phyloP scores from a whole-genome alignment of 306 rosid species.

The Alnus glutinosa region DNA sequence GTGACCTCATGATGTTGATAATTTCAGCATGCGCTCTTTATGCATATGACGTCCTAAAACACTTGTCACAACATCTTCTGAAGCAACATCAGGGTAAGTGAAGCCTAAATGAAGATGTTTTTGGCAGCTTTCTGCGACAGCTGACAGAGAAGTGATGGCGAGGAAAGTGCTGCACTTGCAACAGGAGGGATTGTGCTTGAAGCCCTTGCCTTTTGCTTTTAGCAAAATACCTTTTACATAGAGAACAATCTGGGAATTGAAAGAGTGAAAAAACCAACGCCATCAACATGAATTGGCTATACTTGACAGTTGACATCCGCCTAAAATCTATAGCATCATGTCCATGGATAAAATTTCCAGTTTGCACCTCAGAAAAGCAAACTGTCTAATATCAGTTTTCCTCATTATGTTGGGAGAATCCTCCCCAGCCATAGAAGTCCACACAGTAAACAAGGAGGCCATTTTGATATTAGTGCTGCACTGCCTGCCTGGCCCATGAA shows the following conservation, averaged over 20 bases:
- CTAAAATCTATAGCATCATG: neutral
- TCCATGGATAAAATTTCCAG: neutral
- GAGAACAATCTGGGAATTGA: neutral
- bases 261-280: neutral
- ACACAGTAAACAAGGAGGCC: neutral
- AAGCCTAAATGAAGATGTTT: neutral
- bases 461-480: conserved; percentile 25
- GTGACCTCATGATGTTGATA: neutral
- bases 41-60: neutral
- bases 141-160: neutral
- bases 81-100: neutral
- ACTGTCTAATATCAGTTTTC: neutral
- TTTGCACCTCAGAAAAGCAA: neutral
- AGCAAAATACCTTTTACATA: neutral
- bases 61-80: neutral
- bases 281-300: neutral
- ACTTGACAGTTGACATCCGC: neutral
- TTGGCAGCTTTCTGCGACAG: neutral
- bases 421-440: neutral
- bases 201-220: neutral
- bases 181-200: neutral
- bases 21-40: neutral
- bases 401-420: neutral
- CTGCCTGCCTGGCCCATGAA: conserved; percentile 54
- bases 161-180: neutral